Conservation (phyloP, 73 alveolate species). For the Stentor roeselii region DNA sequence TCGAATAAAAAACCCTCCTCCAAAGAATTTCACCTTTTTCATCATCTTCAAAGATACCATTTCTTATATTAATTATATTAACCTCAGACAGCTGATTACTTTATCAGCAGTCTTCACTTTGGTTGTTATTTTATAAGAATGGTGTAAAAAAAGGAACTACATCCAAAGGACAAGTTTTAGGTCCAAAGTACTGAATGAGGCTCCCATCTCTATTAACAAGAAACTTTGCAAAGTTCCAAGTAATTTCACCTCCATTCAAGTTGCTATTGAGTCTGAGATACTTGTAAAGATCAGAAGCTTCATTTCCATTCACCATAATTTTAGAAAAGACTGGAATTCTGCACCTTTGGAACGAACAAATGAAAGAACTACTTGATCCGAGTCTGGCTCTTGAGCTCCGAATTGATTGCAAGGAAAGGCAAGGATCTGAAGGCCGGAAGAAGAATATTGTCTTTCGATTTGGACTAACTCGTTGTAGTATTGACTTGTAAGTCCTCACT, state of each 20-base stretch:
- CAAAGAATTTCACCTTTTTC: too few species aligned
- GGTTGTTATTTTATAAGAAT: too few species aligned
- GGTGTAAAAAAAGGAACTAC: neutral
- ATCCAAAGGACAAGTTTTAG: constrained; percentile 36
- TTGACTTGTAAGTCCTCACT: constrained; percentile 44
- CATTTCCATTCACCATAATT: constrained; percentile 54
- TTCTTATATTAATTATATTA: too few species aligned
- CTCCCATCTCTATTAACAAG: constrained; percentile 46
- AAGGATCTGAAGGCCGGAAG: constrained; percentile 65
- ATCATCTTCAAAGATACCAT: too few species aligned
- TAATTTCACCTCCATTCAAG: constrained; percentile 47
- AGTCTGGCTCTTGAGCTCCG: constrained; percentile 63
- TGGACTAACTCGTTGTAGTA: constrained; percentile 50
- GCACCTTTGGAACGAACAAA: constrained; percentile 35
- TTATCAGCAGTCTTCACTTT: neutral
- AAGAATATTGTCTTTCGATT: constrained; percentile 46
- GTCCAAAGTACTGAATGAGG: constrained; percentile 40
- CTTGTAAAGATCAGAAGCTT: constrained; percentile 48
- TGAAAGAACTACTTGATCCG: constrained; percentile 31
- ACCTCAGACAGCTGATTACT: too few species aligned
- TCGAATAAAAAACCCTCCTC: too few species aligned
- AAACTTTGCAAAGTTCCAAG: constrained; percentile 68
- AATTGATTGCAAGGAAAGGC: constrained; percentile 76
- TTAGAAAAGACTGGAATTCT: constrained; percentile 54
- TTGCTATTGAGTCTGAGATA: constrained; percentile 42